Base-by-base conservation (phyloP, 352 stramenopile genomes). In the Phytophthora megakarya region DNA sequence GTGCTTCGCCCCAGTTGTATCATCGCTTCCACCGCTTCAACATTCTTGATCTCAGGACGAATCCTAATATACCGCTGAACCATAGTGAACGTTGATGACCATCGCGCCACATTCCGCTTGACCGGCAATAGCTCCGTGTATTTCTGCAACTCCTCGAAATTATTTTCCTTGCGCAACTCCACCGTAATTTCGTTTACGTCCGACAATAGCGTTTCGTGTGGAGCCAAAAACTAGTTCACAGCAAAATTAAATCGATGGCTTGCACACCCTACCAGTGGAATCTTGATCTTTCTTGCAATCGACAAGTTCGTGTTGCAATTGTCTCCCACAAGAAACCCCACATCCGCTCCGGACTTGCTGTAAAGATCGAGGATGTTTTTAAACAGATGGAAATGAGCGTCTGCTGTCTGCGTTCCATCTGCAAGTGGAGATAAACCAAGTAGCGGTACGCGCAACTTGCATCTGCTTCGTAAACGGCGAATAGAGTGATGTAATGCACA, bases 211-310 rank as follows among this genome's bases (percentile, higher is more conserved):
- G n/a, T n/a, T n/a, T n/a, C n/a, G n/a, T n/a, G n/a, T n/a, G n/a
- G n/a, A n/a, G n/a, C n/a, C n/a, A n/a, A n/a, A n/a, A 32, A 40
- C 54, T 62, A 48, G 54, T 47, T 62, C 6, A 62, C 30, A 21
- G 43, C 54, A 3, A 62, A 10, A n/a, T n/a, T n/a, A n/a, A n/a
- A n/a, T n/a, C n/a, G n/a, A n/a, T n/a, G n/a, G n/a, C n/a, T n/a
- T n/a, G 43, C 43, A 23, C 43, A 50, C 23, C 43, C 43, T 15
- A 50, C 25, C 4, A 50, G 15, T 37, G 40, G 40, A 35, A 50
- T n/a, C 8, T 15, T 25, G 19, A 60, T 60, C 32, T 54, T 54
- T 16, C 3, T 54, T n/a, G 42, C 21, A 18, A 62, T 26, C 3
- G 44, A 54, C 30, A 18, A 32, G 18, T 54, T 53, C 6, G 42